A percentile compares a stretch with the other conserved stretches of the same genome.
Conservation (phyloP, 2,329 filamentous ascomycete species). For the Nakataea oryzae region DNA sequence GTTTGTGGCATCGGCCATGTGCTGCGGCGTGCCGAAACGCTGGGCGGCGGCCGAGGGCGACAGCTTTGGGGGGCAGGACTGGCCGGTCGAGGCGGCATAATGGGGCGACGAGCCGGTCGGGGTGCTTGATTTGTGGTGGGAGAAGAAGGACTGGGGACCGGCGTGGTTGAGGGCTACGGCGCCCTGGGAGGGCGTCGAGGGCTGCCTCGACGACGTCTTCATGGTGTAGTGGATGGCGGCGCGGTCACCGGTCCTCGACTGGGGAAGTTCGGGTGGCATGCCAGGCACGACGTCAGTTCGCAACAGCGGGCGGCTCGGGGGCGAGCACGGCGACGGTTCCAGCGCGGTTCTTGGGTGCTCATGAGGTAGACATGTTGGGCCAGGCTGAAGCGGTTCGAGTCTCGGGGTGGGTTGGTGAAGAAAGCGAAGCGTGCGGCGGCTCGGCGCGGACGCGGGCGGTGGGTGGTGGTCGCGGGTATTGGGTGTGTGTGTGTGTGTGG, state of each 20-base stretch:
- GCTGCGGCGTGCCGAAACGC: background rate
- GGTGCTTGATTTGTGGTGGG: slow-evolving; percentile 34
- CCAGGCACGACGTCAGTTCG: background rate
- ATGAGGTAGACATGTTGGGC: background rate
- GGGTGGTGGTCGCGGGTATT: background rate
- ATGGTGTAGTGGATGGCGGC: slow-evolving; percentile 29
- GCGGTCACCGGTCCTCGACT: slow-evolving; percentile 22
- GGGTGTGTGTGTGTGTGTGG: no score
- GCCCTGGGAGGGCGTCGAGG: slow-evolving; percentile 16
- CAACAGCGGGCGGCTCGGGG: background rate
- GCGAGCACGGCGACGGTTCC: background rate
- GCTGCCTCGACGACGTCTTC: slow-evolving; percentile 31
- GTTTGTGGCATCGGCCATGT: slow-evolving; percentile 5
- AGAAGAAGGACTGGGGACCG: slow-evolving; percentile 25
- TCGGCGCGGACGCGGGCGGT: no score
- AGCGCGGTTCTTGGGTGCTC: background rate
- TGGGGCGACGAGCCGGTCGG: slow-evolving; percentile 39
- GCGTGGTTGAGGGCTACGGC: slow-evolving; percentile 25
- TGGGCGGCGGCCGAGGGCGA: slow-evolving; percentile 23
- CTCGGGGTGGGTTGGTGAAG: background rate
- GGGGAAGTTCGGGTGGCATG: slow-evolving; percentile 12
- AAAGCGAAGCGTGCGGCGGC: background rate
- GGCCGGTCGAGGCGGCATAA: slow-evolving; percentile 42
- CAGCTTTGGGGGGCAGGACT: slow-evolving; percentile 39
- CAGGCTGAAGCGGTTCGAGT: background rate